Conservation (phyloP, 2,329 filamentous ascomycete genomes). For the Penicillium brasilianum region DNA sequence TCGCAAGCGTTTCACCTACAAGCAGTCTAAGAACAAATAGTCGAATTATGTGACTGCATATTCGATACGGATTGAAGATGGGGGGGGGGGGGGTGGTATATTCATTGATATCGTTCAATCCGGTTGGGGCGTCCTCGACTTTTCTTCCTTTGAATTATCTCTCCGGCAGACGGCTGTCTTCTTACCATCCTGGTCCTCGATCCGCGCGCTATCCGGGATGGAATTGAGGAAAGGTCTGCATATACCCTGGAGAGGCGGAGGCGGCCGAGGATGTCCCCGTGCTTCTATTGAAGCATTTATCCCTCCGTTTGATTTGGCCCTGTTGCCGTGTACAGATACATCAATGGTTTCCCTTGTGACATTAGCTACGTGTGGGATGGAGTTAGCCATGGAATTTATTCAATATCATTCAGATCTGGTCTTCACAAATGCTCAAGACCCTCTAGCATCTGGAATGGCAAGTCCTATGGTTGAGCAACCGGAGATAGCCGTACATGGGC, state of each 20-base stretch:
- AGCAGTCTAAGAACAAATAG: slow-evolving; percentile 73
- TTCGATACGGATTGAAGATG: background rate
- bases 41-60: slow-evolving; percentile 9
- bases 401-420: slow-evolving; percentile 20
- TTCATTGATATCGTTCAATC: slow-evolving; percentile 1
- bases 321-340: slow-evolving; percentile 34
- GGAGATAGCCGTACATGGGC: background rate
- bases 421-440: background rate
- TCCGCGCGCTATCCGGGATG: background rate
- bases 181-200: background rate
- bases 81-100: background rate
- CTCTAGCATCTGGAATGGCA: background rate
- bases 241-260: slow-evolving; percentile 10
- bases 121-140: background rate
- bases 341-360: slow-evolving; percentile 24
- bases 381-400: slow-evolving; percentile 28
- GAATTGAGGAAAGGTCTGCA: background rate
- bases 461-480: background rate
- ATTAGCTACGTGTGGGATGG: slow-evolving; percentile 34
- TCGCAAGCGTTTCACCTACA: slow-evolving; percentile 70
- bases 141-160: background rate
- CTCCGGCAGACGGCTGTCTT: slow-evolving; percentile 3
- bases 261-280: background rate
- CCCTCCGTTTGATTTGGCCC: slow-evolving; percentile 20
- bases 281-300: slow-evolving; percentile 7